Percentiles rank a stretch among this genome's conserved stretches.
Conservation (phyloP, 176 grass and related monocot genomes). For the Oropetium thomaeum region DNA sequence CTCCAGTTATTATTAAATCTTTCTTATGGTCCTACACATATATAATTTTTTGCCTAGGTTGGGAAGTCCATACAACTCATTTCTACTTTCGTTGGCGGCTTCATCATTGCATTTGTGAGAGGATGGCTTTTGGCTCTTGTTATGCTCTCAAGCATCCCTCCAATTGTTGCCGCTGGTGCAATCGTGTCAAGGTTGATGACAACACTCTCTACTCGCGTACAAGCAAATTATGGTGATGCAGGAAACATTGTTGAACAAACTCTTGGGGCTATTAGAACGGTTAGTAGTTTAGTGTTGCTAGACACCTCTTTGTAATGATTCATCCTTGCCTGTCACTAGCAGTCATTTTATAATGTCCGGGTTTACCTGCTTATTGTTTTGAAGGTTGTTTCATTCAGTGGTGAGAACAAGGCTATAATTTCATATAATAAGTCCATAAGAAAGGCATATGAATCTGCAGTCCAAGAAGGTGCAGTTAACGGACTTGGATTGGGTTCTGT, state of each 20-base stretch:
- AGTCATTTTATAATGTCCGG: background rate
- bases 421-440: slow-evolving; percentile 63
- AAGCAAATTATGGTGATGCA: slow-evolving; percentile 65
- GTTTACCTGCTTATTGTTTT: slow-evolving; percentile 27
- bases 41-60: slow-evolving; percentile 42
- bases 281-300: slow-evolving; percentile 40
- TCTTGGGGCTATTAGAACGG: slow-evolving; percentile 72
- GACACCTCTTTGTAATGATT: background rate
- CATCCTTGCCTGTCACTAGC: background rate
- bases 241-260: slow-evolving; percentile 74
- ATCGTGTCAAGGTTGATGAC: slow-evolving; percentile 45
- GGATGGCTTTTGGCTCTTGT: slow-evolving; percentile 88
- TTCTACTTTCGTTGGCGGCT: slow-evolving; percentile 75
- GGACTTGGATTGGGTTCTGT: slow-evolving; percentile 59
- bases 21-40: background rate
- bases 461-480: slow-evolving; percentile 47
- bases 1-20: background rate
- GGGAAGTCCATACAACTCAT: slow-evolving; percentile 67
- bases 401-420: slow-evolving; percentile 59
- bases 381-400: slow-evolving; percentile 79
- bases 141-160: slow-evolving; percentile 70
- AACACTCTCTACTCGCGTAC: slow-evolving; percentile 50
- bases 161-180: slow-evolving; percentile 37
- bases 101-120: slow-evolving; percentile 68
- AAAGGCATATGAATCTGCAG: slow-evolving; percentile 51